Conservation (phyloP, 306 rosid species). For the Quercus engelmannii region DNA sequence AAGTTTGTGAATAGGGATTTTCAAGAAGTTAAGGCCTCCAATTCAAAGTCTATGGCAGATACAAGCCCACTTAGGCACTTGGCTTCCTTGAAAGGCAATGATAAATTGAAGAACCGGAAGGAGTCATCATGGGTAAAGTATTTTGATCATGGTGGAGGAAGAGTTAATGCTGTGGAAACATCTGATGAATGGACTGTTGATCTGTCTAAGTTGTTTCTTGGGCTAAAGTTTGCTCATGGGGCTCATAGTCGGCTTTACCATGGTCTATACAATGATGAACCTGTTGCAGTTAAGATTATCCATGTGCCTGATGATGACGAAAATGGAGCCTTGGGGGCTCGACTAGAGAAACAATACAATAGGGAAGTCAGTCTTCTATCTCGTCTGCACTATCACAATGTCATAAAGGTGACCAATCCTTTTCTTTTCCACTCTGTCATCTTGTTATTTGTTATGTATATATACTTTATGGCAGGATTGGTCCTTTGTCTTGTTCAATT, state of each 20-base stretch:
- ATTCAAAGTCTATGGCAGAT: constrained; percentile 11
- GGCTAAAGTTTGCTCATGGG: constrained; percentile 92
- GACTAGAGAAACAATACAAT: constrained; percentile 71
- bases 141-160: constrained; percentile 71
- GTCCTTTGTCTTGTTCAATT: background rate
- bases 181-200: constrained; percentile 75
- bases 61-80: constrained; percentile 47
- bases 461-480: constrained; percentile 1
- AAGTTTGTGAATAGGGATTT: constrained; percentile 39
- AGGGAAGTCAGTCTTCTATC: constrained; percentile 82
- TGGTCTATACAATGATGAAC: constrained; percentile 68
- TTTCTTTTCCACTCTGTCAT: constrained; percentile 6
- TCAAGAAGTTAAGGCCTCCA: constrained; percentile 20
- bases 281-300: constrained; percentile 87
- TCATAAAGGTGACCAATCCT: constrained; percentile 61
- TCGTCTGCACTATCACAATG: constrained; percentile 71
- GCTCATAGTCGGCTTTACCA: constrained; percentile 93
- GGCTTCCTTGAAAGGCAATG: constrained; percentile 35
- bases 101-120: constrained; percentile 46
- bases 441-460: background rate
- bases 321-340: constrained; percentile 49
- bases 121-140: constrained; percentile 67
- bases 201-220: constrained; percentile 73
- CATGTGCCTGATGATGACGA: constrained; percentile 78
- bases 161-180: constrained; percentile 67